Base-by-base conservation (phyloP, 176 grass and related monocot genomes). In the Musa itinerans region DNA sequence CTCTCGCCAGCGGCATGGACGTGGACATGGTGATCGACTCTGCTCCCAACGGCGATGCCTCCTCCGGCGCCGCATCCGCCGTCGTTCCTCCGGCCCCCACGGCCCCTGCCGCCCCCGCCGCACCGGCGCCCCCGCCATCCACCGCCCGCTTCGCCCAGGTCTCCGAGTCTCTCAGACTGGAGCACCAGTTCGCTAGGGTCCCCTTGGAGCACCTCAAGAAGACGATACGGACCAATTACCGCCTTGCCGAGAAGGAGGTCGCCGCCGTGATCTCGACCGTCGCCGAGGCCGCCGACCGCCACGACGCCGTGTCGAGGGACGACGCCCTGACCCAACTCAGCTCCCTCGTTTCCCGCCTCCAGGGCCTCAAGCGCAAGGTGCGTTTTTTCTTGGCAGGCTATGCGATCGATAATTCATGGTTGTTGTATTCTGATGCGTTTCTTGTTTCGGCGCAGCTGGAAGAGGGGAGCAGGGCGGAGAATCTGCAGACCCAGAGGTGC, bases 281-380 rank as follows among this genome's bases (percentile, higher is more conserved):
- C 52, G 76, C 87, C 54, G 52, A 81, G 22, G 76, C 72, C 22
- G 62, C 74, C 34, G 76, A 61, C 12, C 22, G 23, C 52, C 25
- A 59, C 26, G 65, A 80, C 13, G 52, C 43, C 21, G 25, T 10
- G 72, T 80, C 50, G 2, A 19, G 20, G 27, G 78, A 55, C 56
- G 81, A 12, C 19, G 83, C 90, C 65, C 83, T 93, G 15, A 79
- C 78, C 29, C 88, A 86, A 72, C 86, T 99, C 71, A 92, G 86
- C 48, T 92, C 89, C 66, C 88, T 99, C 48, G 96, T 95, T 57
- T 95, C 88, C 62, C 91, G 96, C 53, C 96, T 99, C 78, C 96
- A 99, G 20, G 91, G 91, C 54, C 91, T 99, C 70, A 99, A 99
- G 86, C 91, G 91, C 75, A 95, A 99, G 90, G 90, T 74, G 74